Conservation (phyloP, 1,139 yeast species). For the Eremothecium gossypii region DNA sequence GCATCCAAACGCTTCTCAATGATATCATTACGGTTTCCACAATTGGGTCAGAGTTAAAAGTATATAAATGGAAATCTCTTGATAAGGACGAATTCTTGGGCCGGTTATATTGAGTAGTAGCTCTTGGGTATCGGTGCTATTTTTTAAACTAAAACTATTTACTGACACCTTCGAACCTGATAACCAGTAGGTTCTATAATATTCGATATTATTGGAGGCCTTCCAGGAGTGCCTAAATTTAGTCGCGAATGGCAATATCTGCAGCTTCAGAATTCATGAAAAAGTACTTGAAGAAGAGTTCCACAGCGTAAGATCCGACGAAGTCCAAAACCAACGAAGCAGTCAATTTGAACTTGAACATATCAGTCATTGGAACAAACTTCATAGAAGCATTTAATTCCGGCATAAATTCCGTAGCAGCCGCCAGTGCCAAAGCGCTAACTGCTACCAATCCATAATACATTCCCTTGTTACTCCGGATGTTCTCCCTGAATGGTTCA, state of each 20-base stretch:
- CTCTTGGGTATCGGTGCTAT: not conserved
- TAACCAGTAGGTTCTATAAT: not conserved
- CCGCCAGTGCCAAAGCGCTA: constrained; percentile 77
- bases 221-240: not conserved
- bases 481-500: constrained; percentile 88
- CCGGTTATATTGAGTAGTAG: too few species aligned
- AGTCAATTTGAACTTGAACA: constrained; percentile 75
- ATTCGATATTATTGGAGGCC: not conserved
- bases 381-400: constrained; percentile 87
- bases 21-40: constrained; percentile 15
- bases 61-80: constrained; percentile 21
- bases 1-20: constrained; percentile 15
- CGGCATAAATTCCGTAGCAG: constrained; percentile 91
- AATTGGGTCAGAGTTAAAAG: constrained; percentile 24
- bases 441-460: constrained; percentile 91
- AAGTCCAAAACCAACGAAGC: constrained; percentile 66
- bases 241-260: constrained; percentile 55
- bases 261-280: constrained; percentile 90
- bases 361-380: constrained; percentile 73
- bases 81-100: constrained; percentile 7
- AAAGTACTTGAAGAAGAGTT: constrained; percentile 64
- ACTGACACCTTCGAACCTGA: not conserved
- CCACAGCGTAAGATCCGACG: constrained; percentile 71
- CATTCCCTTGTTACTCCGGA: constrained; percentile 90
- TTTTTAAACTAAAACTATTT: not conserved